phyloP scores from a whole-genome alignment of 148 eudicot species.

The Camellia sinensis region DNA sequence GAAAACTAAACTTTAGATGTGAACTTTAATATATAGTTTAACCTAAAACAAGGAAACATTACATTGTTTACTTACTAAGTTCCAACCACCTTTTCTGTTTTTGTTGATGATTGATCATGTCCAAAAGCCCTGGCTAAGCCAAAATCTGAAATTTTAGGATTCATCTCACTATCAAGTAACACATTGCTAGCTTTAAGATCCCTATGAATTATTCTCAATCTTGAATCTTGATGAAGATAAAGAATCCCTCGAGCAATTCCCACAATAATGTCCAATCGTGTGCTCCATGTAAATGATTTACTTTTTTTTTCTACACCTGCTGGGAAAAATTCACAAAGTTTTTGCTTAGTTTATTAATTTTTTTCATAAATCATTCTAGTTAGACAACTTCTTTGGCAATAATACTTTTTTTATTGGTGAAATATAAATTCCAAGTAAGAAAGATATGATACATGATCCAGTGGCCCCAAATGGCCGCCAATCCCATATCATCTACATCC shows the following conservation, averaged over 20 bases:
- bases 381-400: background rate
- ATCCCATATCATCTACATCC: too few relatives aligned
- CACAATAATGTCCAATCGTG: slow-evolving; percentile 8
- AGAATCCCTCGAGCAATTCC: slow-evolving; percentile 21
- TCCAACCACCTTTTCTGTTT: slow-evolving; percentile 3
- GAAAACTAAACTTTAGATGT: background rate
- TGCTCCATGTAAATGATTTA: slow-evolving; percentile 6
- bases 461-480: too few relatives aligned
- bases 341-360: background rate
- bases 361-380: background rate
- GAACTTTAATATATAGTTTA: background rate
- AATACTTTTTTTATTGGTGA: background rate
- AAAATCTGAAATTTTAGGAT: slow-evolving; percentile 16
- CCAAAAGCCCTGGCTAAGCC: background rate
- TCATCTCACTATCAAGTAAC: slow-evolving; percentile 11
- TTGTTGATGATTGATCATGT: background rate
- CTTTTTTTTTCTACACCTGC: background rate
- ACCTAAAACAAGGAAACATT: background rate
- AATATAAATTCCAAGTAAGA: background rate
- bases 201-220: slow-evolving; percentile 22
- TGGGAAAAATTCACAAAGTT: background rate
- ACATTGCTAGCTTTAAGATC: slow-evolving; percentile 20
- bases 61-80: background rate
- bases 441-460: too few relatives aligned
- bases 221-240: slow-evolving; percentile 26